Base-by-base conservation (phyloP, 1,284 basidiomycete genomes). In the Hymenochaete sp. region DNA sequence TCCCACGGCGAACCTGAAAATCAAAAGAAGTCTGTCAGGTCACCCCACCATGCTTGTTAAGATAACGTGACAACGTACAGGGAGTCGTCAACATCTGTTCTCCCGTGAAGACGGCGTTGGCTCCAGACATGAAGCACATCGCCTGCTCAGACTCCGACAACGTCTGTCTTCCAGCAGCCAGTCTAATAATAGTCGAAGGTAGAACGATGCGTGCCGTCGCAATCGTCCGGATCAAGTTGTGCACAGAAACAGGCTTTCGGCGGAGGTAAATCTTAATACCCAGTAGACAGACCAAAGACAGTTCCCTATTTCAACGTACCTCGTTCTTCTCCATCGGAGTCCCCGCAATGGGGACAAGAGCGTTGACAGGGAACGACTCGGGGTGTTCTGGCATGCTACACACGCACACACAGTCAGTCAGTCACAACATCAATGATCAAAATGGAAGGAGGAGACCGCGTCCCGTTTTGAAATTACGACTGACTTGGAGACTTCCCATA, bases 41-140 rank as follows among this genome's bases (percentile, higher is more conserved):
- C 45, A 53, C 33, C 47, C 51, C 53, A 47, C 33, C 10, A 29
- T 29, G 27, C 27, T 4, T n/a, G n/a, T n/a, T n/a, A n/a, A n/a
- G 42, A 37, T 29, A 31, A 42, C 14, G 28, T 42, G 39, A 18
- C 42, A 36, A 72, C 84, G 65, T 56, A 84, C 85, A 93, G 38
- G 95, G 93, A 10, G 95, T 98, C 4, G 95, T 98, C 53, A 98
- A 65, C 95, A 98, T 98, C 58, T 84, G 75, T 61, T 98, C 92
- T 33, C 95, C 95, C 14, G 95, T 98, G 62, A 98, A 98, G 53
- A 98, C 86, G 31, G 95, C 95, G 60, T 98, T 98, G 38, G 95
- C 95, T 39, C 95, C 95, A 4, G 95, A 93, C 82, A 98, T 86
- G 68, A 98, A 98, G 58, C 90, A 92, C 88, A 98, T 93, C 10